Conservation (phyloP, 495 filamentous ascomycete genomes). For the Tricharina praecox region DNA sequence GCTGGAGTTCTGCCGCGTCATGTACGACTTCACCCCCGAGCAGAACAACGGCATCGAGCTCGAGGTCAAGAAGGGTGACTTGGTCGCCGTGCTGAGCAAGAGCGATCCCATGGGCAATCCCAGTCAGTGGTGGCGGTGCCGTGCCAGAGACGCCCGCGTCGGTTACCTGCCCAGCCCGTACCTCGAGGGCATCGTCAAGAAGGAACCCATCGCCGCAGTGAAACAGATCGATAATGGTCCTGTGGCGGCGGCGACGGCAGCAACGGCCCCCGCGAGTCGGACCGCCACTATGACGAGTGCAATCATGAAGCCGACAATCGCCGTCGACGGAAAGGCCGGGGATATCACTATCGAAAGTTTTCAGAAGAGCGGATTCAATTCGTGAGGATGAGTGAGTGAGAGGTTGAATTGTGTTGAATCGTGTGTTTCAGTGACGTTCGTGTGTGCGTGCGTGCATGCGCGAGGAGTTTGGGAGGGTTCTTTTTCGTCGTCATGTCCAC, state of each 20-base stretch:
- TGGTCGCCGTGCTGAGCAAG: conserved; percentile 88
- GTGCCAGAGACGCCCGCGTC: conserved; percentile 75
- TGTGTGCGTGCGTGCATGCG: not conserved
- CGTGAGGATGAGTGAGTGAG: conserved; percentile 28
- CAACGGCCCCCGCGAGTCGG: conserved; percentile 29
- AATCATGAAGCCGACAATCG: conserved; percentile 34
- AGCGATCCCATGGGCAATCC: conserved; percentile 74
- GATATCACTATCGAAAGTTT: conserved; percentile 73
- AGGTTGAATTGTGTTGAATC: not conserved
- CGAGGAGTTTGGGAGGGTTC: no score
- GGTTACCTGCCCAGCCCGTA: conserved; percentile 85
- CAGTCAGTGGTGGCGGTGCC: conserved; percentile 92
- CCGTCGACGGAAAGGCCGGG: conserved; percentile 41
- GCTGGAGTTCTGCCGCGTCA: conserved; percentile 82
- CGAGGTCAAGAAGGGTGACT: conserved; percentile 82
- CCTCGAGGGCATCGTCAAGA: conserved; percentile 63
- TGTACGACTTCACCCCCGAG: conserved; percentile 82
- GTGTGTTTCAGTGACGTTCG: not conserved
- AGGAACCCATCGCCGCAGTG: conserved; percentile 30
- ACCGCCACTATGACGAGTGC: conserved; percentile 28
- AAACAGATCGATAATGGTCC: conserved; percentile 34
- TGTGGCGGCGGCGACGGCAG: conserved; percentile 25
- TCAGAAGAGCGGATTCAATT: conserved; percentile 76
- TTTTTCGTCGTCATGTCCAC: no score
- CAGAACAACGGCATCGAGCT: conserved; percentile 63